Conservation (phyloP, 2,329 filamentous ascomycete species). For the Coccinonectria pachysandricola region DNA sequence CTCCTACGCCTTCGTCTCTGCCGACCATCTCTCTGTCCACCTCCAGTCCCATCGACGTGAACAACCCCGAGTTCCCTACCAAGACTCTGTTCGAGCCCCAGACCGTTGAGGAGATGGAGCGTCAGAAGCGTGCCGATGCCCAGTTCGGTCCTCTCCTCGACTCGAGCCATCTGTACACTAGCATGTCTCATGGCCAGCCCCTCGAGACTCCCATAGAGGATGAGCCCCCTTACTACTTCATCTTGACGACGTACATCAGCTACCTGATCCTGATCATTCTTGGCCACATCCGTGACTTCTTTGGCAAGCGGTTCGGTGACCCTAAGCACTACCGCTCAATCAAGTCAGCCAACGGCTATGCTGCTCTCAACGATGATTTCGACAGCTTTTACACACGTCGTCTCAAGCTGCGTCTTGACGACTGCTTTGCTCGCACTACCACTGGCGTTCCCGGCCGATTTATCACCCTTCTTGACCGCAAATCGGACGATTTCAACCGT, state of each 20-base stretch:
- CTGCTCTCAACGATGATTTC: slow-evolving; percentile 93
- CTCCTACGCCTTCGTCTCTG: slow-evolving; percentile 63
- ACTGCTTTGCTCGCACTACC: slow-evolving; percentile 87
- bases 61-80: slow-evolving; percentile 62
- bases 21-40: slow-evolving; percentile 89
- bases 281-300: slow-evolving; percentile 93
- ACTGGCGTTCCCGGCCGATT: slow-evolving; percentile 90
- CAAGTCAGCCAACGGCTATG: slow-evolving; percentile 77
- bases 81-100: slow-evolving; percentile 79
- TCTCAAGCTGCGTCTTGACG: slow-evolving; percentile 88
- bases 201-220: slow-evolving; percentile 82
- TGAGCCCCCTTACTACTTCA: slow-evolving; percentile 91
- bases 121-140: slow-evolving; percentile 67
- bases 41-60: slow-evolving; percentile 62
- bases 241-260: slow-evolving; percentile 96
- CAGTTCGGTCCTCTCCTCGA: slow-evolving; percentile 84
- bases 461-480: slow-evolving; percentile 86
- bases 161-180: slow-evolving; percentile 76
- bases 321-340: slow-evolving; percentile 74
- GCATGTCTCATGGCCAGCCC: slow-evolving; percentile 71
- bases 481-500: slow-evolving; percentile 83
- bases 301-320: slow-evolving; percentile 88
- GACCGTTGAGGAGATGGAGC: slow-evolving; percentile 69
- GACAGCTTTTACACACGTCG: slow-evolving; percentile 96
- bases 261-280: slow-evolving; percentile 94